Evolutionary conservation across 1,284 basidiomycete species (phyloP), one percentile per base, ranked within the genome.

Genomic region (Earliella scabrosa): DNA sequence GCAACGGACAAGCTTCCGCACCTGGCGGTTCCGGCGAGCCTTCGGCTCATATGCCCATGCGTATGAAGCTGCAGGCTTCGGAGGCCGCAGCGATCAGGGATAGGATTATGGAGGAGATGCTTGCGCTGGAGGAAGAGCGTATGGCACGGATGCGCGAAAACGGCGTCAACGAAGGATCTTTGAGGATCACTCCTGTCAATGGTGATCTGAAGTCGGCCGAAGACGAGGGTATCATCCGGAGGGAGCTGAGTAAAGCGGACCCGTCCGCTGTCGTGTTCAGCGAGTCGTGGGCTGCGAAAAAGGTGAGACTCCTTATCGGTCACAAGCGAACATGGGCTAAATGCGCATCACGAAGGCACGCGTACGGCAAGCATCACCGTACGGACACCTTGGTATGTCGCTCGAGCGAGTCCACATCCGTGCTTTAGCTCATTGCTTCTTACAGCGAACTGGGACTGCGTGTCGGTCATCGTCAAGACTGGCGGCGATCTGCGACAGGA

Each of bases 71-170:
- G 10, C 88, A 91, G 54, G 81, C 86, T 13, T 78, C 87, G 1
- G 93, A 97, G 71, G 95, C 94, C 1, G 82, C 92, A 0, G 91
- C 91, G 1, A 99, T 99, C 64, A 85, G 93, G 14, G 92, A 95
- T 65, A 83, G 95, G 24, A 99, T 99, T 66, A 99, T 99, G 97
- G 87, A 92, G 67, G 97, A 99, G 79, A 99, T 99, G 97, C 82
- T 98, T 68, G 82, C 93, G 36, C 77, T 99, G 24, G 97, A 99
- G 73, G 96, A 99, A 69, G 95, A 98, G 73, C 85, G 97, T 23
- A 97, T 99, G 87, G 85, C 90, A 54, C 84, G 96, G 14, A 99
- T 98, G 97, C 87, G 88, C 54, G 86, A 89, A 61, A 82, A 79
- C 52, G 74, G 78, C 14, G 77, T 84, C 43, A 80, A 78, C 14